Conservation (phyloP, 1,139 yeast species). For the Debaryomycetaceae sp. region DNA sequence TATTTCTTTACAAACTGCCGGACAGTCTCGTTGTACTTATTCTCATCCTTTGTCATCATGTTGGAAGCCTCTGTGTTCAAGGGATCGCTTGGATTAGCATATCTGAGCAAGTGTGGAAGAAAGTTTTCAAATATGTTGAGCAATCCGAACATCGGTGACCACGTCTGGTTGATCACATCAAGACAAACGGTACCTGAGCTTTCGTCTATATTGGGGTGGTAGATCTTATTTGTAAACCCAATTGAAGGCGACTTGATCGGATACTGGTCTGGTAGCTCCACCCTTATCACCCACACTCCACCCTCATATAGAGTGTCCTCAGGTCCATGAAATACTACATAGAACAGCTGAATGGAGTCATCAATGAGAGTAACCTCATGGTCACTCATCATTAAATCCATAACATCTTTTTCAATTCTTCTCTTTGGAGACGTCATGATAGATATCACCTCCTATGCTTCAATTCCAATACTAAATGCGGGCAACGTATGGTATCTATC, state of each 20-base stretch:
- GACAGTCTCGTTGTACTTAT: conserved; percentile 66
- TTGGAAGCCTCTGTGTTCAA: conserved; percentile 89
- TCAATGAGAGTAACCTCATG: conserved; percentile 83
- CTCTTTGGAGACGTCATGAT: conserved; percentile 70
- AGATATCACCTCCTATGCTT: conserved; percentile 1
- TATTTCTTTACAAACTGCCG: conserved; percentile 69
- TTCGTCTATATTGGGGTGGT: conserved; percentile 92
- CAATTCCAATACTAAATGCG: not conserved
- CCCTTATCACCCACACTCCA: conserved; percentile 89
- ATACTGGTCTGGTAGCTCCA: conserved; percentile 91
- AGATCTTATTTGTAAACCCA: conserved; percentile 87
- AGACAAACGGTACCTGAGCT: conserved; percentile 91
- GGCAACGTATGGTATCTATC: not conserved
- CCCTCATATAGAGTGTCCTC: conserved; percentile 84
- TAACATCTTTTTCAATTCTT: conserved; percentile 93
- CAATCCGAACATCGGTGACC: conserved; percentile 97
- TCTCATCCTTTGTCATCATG: conserved; percentile 68
- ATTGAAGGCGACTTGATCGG: conserved; percentile 96
- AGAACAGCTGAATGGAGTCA: conserved; percentile 89
- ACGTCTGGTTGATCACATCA: conserved; percentile 94
- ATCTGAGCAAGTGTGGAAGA: conserved; percentile 84
- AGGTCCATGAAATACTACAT: conserved; percentile 86
- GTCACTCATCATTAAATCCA: conserved; percentile 96
- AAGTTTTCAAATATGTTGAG: conserved; percentile 89
- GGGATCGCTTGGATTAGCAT: conserved; percentile 95